Conservation (phyloP, 192 early-diverging fungal genomes). For the Linnemannia exigua region DNA sequence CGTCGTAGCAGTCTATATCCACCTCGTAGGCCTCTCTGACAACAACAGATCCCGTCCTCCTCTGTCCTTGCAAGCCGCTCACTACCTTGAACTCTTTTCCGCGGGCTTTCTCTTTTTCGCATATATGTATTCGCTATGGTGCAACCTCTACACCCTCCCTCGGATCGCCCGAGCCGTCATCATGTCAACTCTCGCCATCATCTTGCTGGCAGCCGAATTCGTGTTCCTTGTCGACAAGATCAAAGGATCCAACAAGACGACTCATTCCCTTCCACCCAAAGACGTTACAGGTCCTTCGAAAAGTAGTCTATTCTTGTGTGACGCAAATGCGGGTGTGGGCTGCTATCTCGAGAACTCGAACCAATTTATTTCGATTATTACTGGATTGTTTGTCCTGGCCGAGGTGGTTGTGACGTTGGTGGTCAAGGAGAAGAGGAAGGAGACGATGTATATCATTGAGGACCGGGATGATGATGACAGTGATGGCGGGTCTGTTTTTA, state of each 20-base stretch:
- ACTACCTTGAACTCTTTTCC: neutral
- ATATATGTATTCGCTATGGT: neutral
- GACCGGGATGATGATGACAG: conserved; percentile 4
- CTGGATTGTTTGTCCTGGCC: neutral
- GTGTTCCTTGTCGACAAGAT: neutral
- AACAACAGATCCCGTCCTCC: neutral
- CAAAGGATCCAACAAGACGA: neutral
- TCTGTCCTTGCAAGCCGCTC: neutral
- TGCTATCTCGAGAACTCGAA: neutral
- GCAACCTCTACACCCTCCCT: neutral
- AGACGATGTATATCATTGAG: neutral
- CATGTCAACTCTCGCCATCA: neutral
- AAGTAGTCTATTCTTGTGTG: neutral
- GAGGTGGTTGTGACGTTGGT: neutral
- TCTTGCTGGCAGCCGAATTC: neutral
- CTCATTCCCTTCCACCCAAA: neutral
- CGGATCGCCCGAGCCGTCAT: neutral
- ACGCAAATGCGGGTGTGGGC: too few species aligned
- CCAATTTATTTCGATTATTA: neutral
- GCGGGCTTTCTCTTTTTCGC: neutral
- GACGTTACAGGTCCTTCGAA: neutral
- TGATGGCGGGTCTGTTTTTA: neutral
- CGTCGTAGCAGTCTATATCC: neutral
- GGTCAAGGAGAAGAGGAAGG: neutral
- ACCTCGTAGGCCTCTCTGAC: neutral